Percentiles rank a stretch among this genome's conserved stretches.
These are phyloP conservation scores for Tephrocybe sp. DNA, from an alignment of 768 basidiomycete genomes.

Conservation along the genomic window DNA sequence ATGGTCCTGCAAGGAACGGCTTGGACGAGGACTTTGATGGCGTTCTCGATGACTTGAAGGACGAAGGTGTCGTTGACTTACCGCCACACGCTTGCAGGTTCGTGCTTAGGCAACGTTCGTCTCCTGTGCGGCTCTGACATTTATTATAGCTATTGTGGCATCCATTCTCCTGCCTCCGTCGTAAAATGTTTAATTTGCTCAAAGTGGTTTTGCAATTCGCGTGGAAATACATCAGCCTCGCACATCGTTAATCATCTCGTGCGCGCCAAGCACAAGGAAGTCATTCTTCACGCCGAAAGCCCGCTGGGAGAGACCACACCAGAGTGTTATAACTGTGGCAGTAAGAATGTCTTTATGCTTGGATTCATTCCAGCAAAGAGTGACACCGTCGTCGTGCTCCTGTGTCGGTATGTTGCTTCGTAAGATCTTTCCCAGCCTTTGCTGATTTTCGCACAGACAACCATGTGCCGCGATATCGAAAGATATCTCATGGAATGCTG, in stretches of 20 bases:
- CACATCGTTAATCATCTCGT: constrained; percentile 99
- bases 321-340: constrained; percentile 99
- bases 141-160: constrained; percentile 86
- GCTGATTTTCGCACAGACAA: constrained; percentile 58
- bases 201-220: constrained; percentile 99
- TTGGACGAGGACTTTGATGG: constrained; percentile 89
- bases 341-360: constrained; percentile 99
- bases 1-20: constrained; percentile 28
- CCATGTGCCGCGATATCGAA: constrained; percentile 97
- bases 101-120: constrained; percentile 22
- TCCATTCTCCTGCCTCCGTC: constrained; percentile 95
- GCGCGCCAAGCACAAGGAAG: constrained; percentile 98
- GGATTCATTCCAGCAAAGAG: constrained; percentile 99
- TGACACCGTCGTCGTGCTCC: constrained; percentile 95
- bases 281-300: constrained; percentile 92
- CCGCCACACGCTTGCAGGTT: constrained; percentile 97
- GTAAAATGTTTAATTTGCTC: constrained; percentile 92
- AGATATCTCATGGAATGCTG: constrained; percentile 98
- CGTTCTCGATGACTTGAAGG: constrained; percentile 87
- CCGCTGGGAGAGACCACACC: constrained; percentile 97
- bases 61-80: constrained; percentile 74
- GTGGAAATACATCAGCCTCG: constrained; percentile 96
- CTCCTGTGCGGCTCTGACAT: constrained; percentile 14
- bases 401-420: constrained; percentile 76
- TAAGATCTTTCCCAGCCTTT: constrained; percentile 4